Evolutionary conservation across 495 filamentous ascomycete species (phyloP).

Genomic region (Penicillium angulare): DNA sequence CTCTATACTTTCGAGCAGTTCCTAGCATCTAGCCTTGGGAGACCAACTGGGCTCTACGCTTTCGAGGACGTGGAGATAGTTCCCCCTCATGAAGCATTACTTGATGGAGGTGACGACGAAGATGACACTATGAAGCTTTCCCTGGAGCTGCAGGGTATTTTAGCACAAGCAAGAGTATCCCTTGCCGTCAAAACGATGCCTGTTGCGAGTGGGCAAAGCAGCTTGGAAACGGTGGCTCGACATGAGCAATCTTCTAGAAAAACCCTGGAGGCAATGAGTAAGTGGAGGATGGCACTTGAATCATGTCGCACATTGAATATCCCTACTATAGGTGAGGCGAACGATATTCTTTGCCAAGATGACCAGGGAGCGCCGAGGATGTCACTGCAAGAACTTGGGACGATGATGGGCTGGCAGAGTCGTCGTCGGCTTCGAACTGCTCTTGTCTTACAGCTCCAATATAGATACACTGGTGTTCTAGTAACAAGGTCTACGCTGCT

Average conservation of each 20-base stretch:
- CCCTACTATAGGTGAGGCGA: neutral
- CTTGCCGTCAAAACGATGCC: conserved; percentile 1
- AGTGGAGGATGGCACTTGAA: neutral
- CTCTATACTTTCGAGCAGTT: conserved; percentile 46
- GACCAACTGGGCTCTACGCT: conserved; percentile 46
- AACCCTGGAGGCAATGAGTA: neutral
- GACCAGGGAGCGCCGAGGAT: neutral
- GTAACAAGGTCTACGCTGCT: conserved; percentile 3
- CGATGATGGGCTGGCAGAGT: conserved; percentile 6
- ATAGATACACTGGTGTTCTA: conserved; percentile 4
- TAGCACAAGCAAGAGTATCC: conserved; percentile 2
- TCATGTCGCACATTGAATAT: neutral
- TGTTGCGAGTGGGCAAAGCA: neutral
- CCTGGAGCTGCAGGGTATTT: conserved; percentile 1
- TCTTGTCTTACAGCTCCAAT: conserved; percentile 5
- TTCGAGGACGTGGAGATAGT: conserved; percentile 21
- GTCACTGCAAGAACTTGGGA: conserved; percentile 1
- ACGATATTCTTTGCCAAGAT: conserved; percentile 1
- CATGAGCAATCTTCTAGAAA: conserved; percentile 1
- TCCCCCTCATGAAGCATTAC: neutral
- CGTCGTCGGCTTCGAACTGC: neutral
- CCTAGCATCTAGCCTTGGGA: conserved; percentile 43
- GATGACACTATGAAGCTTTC: conserved; percentile 5
- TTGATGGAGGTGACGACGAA: conserved; percentile 1
- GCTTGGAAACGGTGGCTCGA: neutral